Base-by-base conservation (phyloP, 305 asterid genomes). In the Andrographis paniculata region DNA sequence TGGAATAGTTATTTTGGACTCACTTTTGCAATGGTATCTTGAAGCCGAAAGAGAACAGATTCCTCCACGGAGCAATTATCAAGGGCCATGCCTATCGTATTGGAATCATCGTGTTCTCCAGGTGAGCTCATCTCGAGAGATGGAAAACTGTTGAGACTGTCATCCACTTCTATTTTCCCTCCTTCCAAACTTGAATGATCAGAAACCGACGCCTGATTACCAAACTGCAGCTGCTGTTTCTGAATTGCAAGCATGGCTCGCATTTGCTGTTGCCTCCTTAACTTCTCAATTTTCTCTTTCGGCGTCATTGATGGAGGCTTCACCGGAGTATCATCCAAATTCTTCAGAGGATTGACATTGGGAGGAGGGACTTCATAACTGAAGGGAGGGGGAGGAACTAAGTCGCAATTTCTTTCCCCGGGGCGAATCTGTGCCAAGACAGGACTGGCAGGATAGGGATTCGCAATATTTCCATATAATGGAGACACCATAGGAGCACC, bases 191-290 rank as follows among this genome's bases (percentile, higher is more conserved):
- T 61, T 52, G 82, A 61, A 67, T 60, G 52, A 49, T 78, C 74
- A 41, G 79, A 42, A 53, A 64, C 72, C 3, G 80, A 59, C 15
- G 45, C 71, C 61, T 72, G 89, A 65, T 74, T 75, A 56, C 84
- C 70, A 17, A 91, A 80, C 59, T 83, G 79, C 70, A 66, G 80
- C 63, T 78, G 96, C 64, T 86, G 96, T 60, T 75, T 84, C 64
- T 79, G 94, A 62, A 86, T 91, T 44, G 94, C 99, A 57, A 83
- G 79, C 59, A 76, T 75, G 48, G 95, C 99, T 60, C 94, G 68
- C 89, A 83, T 76, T 64, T 91, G 91, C 72, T 91, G 99, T 59
- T 87, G 71, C 63, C 83, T 71, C 70, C 96, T 80, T 46, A 91
- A 59, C 77, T 91, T 91, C 58, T 86, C 95, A 52, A 91, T 72